Percentiles rank a stretch among this genome's conserved stretches.
Conservation (phyloP, 2,329 filamentous ascomycete species). For the Aspergillus caelatus region DNA sequence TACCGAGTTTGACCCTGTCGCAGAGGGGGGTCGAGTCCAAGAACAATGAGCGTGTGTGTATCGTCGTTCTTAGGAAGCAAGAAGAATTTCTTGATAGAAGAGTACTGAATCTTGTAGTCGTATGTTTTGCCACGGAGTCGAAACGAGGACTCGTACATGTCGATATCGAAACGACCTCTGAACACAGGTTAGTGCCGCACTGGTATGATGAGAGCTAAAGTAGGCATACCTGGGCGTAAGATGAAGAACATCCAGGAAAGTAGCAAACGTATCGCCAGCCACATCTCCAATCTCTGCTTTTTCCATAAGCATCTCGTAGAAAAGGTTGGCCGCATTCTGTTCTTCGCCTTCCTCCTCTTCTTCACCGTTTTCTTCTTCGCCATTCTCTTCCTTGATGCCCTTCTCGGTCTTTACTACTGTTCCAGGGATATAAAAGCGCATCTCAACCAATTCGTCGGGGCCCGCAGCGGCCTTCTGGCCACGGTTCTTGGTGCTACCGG, state of each 20-base stretch:
- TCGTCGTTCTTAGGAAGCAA: slow-evolving; percentile 98
- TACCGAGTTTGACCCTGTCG: slow-evolving; percentile 97
- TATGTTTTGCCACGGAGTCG: slow-evolving; percentile 97
- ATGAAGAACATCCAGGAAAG: slow-evolving; percentile 94
- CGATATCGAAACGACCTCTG: slow-evolving; percentile 98
- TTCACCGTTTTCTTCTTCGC: slow-evolving; percentile 66
- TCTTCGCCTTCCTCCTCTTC: slow-evolving; percentile 72
- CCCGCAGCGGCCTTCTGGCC: slow-evolving; percentile 90
- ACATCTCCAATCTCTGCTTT: slow-evolving; percentile 99
- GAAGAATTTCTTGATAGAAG: slow-evolving; percentile 98
- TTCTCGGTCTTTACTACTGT: slow-evolving; percentile 74
- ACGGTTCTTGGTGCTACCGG: slow-evolving; percentile 69
- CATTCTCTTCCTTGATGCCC: slow-evolving; percentile 60
- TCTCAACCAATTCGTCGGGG: slow-evolving; percentile 92
- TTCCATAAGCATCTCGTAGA: slow-evolving; percentile 96
- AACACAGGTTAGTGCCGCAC: slow-evolving; percentile 19
- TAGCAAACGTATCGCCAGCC: slow-evolving; percentile 96
- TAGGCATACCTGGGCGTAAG: slow-evolving; percentile 78
- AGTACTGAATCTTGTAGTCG: slow-evolving; percentile 99
- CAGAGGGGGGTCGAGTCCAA: slow-evolving; percentile 91
- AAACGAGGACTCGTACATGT: slow-evolving; percentile 99
- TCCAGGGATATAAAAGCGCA: slow-evolving; percentile 98
- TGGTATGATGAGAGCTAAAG: slow-evolving; percentile 11
- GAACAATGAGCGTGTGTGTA: slow-evolving; percentile 89
- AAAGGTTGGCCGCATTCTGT: slow-evolving; percentile 93